Evolutionary conservation across 2,329 filamentous ascomycete genomes (phyloP).

Genomic region (Ophiostoma tasmaniense): DNA sequence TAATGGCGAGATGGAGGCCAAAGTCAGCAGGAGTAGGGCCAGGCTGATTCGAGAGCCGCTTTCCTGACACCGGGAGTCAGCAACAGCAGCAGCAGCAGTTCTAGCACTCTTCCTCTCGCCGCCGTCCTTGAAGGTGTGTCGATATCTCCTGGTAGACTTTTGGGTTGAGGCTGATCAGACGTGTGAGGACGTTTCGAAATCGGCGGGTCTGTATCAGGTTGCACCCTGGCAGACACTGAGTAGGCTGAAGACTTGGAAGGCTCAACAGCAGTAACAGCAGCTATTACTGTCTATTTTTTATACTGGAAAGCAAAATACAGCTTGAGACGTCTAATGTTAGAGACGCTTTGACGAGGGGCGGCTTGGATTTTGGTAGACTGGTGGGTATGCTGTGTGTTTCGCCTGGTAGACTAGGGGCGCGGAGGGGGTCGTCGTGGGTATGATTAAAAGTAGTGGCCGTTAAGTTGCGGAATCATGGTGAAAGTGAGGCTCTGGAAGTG

Average conservation of each 20-base stretch:
- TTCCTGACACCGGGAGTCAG: neutral
- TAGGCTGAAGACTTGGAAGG: neutral
- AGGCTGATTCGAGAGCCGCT: conserved; percentile 3
- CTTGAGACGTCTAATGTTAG: conserved; percentile 40
- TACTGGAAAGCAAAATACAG: conserved; percentile 16
- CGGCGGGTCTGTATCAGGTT: conserved; percentile 32
- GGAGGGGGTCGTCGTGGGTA: neutral
- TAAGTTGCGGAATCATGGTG: neutral
- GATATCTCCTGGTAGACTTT: neutral
- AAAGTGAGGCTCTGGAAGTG: neutral
- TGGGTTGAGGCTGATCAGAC: conserved; percentile 29
- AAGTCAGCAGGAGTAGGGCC: conserved; percentile 3
- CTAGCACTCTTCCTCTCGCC: neutral
- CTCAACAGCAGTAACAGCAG: neutral
- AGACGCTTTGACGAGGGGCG: conserved; percentile 35
- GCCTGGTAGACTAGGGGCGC: conserved; percentile 28
- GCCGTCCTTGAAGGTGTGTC: neutral
- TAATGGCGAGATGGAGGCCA: conserved; percentile 7
- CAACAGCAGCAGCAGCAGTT: neutral
- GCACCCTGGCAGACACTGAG: conserved; percentile 9
- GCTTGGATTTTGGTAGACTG: conserved; percentile 30
- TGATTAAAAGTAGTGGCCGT: neutral
- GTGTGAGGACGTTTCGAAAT: conserved; percentile 39
- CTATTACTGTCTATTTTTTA: too few relatives aligned
- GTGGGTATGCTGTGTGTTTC: conserved; percentile 27